Conservation (phyloP, 768 basidiomycete genomes). For the Mrakia blollopis region DNA sequence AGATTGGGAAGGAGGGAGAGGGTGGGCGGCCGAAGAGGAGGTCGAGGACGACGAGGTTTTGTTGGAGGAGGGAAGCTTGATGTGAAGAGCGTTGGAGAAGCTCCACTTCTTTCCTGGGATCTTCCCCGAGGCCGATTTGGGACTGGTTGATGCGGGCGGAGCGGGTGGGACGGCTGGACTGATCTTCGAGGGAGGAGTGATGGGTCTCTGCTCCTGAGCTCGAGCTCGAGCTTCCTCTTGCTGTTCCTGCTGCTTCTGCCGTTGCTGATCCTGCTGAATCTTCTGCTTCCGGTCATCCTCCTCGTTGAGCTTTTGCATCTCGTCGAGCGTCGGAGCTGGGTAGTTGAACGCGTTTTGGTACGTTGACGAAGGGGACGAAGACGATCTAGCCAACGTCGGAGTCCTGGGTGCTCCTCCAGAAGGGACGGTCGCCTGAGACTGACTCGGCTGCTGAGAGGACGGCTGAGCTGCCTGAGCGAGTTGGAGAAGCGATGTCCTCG, state of each 20-base stretch:
- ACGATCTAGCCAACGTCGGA: slow-evolving; percentile 25
- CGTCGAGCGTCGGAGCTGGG: slow-evolving; percentile 14
- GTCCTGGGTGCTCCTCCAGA: slow-evolving; percentile 50
- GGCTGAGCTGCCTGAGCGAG: slow-evolving; percentile 43
- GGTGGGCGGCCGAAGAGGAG: neutral
- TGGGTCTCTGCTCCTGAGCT: neutral
- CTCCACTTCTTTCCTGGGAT: slow-evolving; percentile 92
- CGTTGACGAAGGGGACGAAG: neutral
- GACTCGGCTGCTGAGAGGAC: slow-evolving; percentile 60
- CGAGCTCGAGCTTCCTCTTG: neutral
- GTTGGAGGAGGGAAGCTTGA: slow-evolving; percentile 29
- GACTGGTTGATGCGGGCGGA: slow-evolving; percentile 44
- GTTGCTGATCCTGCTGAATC: neutral
- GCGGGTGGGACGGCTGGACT: neutral
- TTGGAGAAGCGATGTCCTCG: slow-evolving; percentile 11
- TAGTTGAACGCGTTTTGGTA: slow-evolving; percentile 43
- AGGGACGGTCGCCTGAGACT: slow-evolving; percentile 58
- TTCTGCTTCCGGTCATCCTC: neutral
- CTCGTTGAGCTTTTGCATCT: slow-evolving; percentile 23
- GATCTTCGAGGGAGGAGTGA: neutral
- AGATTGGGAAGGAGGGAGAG: neutral
- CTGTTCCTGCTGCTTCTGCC: neutral
- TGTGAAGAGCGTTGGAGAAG: slow-evolving; percentile 67
- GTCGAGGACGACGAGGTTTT: slow-evolving; percentile 18
- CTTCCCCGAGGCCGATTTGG: slow-evolving; percentile 34